Evolutionary conservation across 108 stramenopile genomes (phyloP).

Genomic region (Stephanodiscus minutulus): DNA sequence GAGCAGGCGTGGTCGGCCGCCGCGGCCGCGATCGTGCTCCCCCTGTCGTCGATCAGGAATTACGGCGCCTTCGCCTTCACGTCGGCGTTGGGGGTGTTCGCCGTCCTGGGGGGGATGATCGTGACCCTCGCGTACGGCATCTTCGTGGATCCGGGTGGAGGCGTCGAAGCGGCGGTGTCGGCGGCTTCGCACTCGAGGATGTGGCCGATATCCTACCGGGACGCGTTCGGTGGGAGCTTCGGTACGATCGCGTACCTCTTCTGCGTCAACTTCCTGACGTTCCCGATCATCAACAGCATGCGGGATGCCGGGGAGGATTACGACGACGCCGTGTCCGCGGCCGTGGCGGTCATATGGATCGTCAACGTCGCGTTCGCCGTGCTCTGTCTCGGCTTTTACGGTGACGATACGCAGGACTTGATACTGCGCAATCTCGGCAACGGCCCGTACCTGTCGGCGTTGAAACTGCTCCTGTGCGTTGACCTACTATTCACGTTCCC

Average conservation of each 20-base stretch:
- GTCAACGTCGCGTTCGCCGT: constrained; percentile 51
- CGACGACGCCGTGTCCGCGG: constrained; percentile 33
- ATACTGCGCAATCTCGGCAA: constrained; percentile 50
- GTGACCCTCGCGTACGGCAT: constrained; percentile 49
- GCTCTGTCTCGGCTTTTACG: constrained; percentile 47
- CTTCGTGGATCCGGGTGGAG: constrained; percentile 48
- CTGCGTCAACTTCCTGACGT: constrained; percentile 50
- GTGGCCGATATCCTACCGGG: constrained; percentile 42
- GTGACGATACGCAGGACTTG: constrained; percentile 46
- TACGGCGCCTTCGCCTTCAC: constrained; percentile 58
- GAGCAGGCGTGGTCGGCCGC: constrained; percentile 39
- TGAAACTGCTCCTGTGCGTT: constrained; percentile 50
- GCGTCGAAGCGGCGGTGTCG: constrained; percentile 19
- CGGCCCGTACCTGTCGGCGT: constrained; percentile 41
- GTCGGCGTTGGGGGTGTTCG: constrained; percentile 46
- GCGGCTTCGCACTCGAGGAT: constrained; percentile 19
- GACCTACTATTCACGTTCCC: constrained; percentile 55
- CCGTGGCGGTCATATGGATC: constrained; percentile 45
- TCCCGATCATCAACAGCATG: constrained; percentile 53
- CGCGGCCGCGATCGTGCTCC: constrained; percentile 34
- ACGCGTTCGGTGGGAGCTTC: constrained; percentile 52
- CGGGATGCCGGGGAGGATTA: constrained; percentile 36
- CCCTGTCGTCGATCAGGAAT: constrained; percentile 45
- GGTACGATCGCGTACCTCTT: constrained; percentile 55
- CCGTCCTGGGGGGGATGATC: constrained; percentile 48